phyloP scores from a whole-genome alignment of 164 flowering plant species.

The Vitis vinifera region DNA sequence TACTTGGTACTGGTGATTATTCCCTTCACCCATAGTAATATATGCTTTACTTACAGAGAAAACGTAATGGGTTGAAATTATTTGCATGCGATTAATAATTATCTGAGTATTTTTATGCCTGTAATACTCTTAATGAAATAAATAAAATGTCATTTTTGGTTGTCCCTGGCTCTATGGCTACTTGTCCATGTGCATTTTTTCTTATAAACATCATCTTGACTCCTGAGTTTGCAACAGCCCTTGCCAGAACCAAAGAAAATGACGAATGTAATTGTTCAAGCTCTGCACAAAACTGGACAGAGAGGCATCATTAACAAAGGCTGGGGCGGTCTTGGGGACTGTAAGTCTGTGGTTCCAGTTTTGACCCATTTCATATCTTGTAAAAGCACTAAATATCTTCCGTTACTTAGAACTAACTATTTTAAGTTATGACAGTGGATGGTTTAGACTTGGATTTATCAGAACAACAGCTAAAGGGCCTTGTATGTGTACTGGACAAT shows the following conservation, averaged over 20 bases:
- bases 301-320: slow-evolving; percentile 73
- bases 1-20: no score
- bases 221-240: slow-evolving; percentile 36
- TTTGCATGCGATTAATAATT: no score
- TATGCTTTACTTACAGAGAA: no score
- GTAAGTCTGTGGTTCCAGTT: slow-evolving; percentile 26
- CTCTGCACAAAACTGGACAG: slow-evolving; percentile 52
- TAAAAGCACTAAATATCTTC: not conserved
- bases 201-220: slow-evolving; percentile 1
- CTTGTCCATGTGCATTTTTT: not conserved
- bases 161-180: no score
- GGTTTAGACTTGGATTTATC: slow-evolving; percentile 1
- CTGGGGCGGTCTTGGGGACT: slow-evolving; percentile 70
- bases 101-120: no score
- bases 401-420: not conserved
- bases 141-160: no score
- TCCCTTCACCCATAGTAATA: no score
- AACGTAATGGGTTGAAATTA: no score
- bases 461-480: slow-evolving; percentile 58
- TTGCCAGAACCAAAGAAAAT: slow-evolving; percentile 57
- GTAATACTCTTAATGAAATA: no score
- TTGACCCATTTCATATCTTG: not conserved
- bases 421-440: not conserved
- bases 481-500: slow-evolving; percentile 51
- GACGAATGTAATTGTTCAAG: slow-evolving; percentile 54